Evolutionary conservation across 257 asterid genomes (phyloP), one percentile per base, ranked within the genome.

Genomic region (Fraxinus anomala): DNA sequence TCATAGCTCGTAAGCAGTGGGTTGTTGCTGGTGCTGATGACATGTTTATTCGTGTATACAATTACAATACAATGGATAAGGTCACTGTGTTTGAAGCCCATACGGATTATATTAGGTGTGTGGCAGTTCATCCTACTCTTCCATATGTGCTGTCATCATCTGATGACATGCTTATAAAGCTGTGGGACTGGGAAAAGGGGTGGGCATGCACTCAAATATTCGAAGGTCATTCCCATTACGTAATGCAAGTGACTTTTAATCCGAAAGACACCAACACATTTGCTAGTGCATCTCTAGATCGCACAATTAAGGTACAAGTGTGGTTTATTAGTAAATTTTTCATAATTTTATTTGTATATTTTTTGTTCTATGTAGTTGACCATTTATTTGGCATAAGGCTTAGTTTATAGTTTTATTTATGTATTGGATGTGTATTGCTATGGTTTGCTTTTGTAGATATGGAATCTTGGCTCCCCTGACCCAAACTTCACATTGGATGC

Each of bases 161-260:
- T 21, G 99, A 96, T 82, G 99, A 93, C 91, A 96, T 93, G 99
- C 97, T 96, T 80, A 96, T 96, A 86, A 96, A 96, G 89, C 97
- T 96, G 36, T 96, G 99, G 99, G 99, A 96, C 87, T 96, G 99
- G 99, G 99, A 96, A 81, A 96, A 93, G 87, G 99, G 98, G 26
- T 93, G 98, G 98, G 79, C 80, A 33, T 93, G 98, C 88, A 93
- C 98, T 82, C 99, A 96, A 82, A 93, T 96, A 77, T 96, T 93
- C 80, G 99, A 96, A 88, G 99, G 98, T 65, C 99, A 96, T 82
- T 96, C 99, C 77, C 99, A 96, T 89, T 96, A 96, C 36, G 97
- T 96, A 81, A 96, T 96, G 99, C 99, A 96, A 89, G 99, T 96
- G 81, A 92, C 98, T 21, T 92, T 96, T 88, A 93, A 93, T 86